A percentile compares a stretch with the other conserved stretches of the same genome.
phyloP scores from a whole-genome alignment of 148 eudicot species.

The Gaultheria prostrata region DNA sequence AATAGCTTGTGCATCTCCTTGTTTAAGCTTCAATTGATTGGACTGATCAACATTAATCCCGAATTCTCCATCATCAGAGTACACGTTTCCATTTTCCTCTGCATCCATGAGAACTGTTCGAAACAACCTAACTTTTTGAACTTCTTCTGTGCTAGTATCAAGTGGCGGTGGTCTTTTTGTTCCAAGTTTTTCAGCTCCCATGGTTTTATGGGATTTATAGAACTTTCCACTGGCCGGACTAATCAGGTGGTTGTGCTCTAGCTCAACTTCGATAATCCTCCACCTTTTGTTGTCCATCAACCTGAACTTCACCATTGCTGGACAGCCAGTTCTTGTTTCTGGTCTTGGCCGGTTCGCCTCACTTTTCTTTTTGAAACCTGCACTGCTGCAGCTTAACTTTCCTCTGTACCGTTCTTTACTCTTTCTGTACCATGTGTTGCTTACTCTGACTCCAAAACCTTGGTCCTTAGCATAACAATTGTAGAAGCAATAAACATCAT shows the following conservation, averaged over 20 bases:
- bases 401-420: constrained; percentile 35
- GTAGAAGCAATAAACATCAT: constrained; percentile 42
- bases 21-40: constrained; percentile 29
- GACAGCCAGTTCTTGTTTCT: constrained; percentile 41
- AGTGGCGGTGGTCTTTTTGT: constrained; percentile 25
- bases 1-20: constrained; percentile 35
- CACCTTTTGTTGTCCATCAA: constrained; percentile 38
- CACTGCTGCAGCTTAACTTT: constrained; percentile 39
- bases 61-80: constrained; percentile 23
- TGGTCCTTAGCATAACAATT: constrained; percentile 34
- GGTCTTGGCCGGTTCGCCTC: constrained; percentile 39
- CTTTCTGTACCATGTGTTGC: constrained; percentile 42
- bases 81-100: constrained; percentile 23
- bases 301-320: constrained; percentile 40
- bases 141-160: constrained; percentile 19
- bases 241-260: constrained; percentile 36
- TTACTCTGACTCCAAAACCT: constrained; percentile 37
- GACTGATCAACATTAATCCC: constrained; percentile 19
- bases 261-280: constrained; percentile 40
- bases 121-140: constrained; percentile 32
- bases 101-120: constrained; percentile 30
- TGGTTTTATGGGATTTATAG: constrained; percentile 31
- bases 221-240: constrained; percentile 25
- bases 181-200: constrained; percentile 18
- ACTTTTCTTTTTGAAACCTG: constrained; percentile 39